Evolutionary conservation across 2,329 filamentous ascomycete genomes (phyloP).

Genomic region (Pyrenophora tritici-repentis): DNA sequence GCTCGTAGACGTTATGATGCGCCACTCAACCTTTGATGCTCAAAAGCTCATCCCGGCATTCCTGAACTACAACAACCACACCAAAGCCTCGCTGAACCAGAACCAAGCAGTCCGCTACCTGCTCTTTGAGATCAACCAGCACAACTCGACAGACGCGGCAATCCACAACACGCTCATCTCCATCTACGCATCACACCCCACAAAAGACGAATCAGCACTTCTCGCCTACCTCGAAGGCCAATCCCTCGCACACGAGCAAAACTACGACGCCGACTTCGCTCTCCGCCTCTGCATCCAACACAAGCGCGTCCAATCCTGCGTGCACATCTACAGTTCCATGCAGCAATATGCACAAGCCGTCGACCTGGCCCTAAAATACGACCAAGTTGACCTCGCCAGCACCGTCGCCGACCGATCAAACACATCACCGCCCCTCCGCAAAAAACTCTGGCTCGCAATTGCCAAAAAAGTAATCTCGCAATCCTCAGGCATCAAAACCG

Average conservation of each 20-base stretch:
- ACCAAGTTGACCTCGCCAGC: constrained; percentile 86
- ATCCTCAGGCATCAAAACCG: constrained; percentile 79
- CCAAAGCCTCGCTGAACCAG: constrained; percentile 65
- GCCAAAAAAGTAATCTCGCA: constrained; percentile 92
- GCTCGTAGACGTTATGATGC: constrained; percentile 93
- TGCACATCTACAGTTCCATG: constrained; percentile 98
- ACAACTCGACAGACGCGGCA: constrained; percentile 78
- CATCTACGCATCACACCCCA: constrained; percentile 86
- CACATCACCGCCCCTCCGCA: constrained; percentile 77
- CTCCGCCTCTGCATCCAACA: constrained; percentile 94
- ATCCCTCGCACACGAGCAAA: constrained; percentile 71
- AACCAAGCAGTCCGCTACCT: constrained; percentile 96
- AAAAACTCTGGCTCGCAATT: constrained; percentile 93
- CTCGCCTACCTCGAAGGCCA: constrained; percentile 90
- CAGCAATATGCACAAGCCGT: constrained; percentile 92
- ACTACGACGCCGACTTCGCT: constrained; percentile 94
- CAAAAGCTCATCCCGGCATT: constrained; percentile 90
- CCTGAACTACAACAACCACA: constrained; percentile 87
- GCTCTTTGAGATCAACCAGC: constrained; percentile 87
- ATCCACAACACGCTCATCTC: constrained; percentile 97
- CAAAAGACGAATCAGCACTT: constrained; percentile 81
- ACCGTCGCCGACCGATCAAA: constrained; percentile 86
- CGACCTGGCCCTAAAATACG: constrained; percentile 85
- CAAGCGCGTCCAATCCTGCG: constrained; percentile 88
- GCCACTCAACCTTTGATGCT: constrained; percentile 82